phyloP scores from a whole-genome alignment of 441 rosid species.

The Gossypium gossypioides region DNA sequence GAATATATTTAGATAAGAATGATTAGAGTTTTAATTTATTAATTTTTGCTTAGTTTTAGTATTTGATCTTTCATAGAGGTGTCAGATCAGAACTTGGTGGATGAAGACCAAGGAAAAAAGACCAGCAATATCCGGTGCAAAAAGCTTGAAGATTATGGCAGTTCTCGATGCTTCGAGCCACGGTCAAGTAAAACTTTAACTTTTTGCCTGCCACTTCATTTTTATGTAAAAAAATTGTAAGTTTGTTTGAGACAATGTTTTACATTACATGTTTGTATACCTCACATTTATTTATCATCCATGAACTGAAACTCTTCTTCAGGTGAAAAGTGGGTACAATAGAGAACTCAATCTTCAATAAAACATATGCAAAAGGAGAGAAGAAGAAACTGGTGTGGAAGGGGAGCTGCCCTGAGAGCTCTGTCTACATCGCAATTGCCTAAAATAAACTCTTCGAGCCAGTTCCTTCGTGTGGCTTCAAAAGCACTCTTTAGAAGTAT shows the following conservation, averaged over 20 bases:
- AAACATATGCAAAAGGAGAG: neutral
- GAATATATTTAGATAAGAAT: neutral
- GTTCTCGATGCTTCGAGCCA: conserved; percentile 18
- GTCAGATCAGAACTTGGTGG: conserved; percentile 72
- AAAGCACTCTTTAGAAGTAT: too few relatives aligned
- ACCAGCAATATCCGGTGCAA: conserved; percentile 16
- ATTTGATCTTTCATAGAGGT: conserved; percentile 35
- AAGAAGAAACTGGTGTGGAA: too few relatives aligned
- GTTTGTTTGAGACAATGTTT: too few relatives aligned
- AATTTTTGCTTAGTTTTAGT: neutral
- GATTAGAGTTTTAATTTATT: neutral
- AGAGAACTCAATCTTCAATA: too few relatives aligned
- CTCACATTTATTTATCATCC: neutral
- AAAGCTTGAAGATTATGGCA: conserved; percentile 23
- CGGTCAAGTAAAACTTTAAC: conserved; percentile 25
- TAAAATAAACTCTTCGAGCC: too few relatives aligned
- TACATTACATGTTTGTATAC: neutral
- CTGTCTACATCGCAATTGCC: too few relatives aligned
- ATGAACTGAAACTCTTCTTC: neutral
- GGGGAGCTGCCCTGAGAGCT: too few relatives aligned
- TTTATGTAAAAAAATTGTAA: neutral
- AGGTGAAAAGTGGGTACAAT: neutral
- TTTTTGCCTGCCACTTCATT: neutral
- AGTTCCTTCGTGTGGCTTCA: too few relatives aligned
- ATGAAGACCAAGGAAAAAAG: conserved; percentile 27